Evolutionary conservation across 2,329 filamentous ascomycete genomes (phyloP).

Genomic region (Ceratocystis huliohia): DNA sequence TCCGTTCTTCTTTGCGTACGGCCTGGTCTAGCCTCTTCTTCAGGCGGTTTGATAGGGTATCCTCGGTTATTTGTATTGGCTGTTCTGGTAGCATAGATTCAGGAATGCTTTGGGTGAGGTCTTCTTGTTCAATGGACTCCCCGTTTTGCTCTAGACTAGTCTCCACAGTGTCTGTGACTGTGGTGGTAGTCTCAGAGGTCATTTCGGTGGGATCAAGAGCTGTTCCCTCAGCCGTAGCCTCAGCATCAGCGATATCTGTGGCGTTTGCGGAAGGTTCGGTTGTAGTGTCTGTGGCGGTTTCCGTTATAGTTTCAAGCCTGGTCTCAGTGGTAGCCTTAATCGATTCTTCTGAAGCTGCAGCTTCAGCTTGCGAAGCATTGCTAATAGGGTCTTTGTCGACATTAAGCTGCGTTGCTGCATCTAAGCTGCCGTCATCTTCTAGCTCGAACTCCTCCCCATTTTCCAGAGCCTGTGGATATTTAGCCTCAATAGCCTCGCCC

Average conservation of each 20-base stretch:
- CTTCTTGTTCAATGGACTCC: background rate
- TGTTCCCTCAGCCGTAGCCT: too few species aligned
- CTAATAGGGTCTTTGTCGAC: background rate
- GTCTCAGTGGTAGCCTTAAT: background rate
- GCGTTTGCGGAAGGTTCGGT: background rate
- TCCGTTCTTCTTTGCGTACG: slow-evolving; percentile 8
- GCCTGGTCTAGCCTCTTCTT: slow-evolving; percentile 15
- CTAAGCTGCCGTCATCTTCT: background rate
- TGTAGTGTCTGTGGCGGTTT: background rate
- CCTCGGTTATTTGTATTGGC: background rate
- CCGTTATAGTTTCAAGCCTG: background rate
- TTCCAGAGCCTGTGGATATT: background rate
- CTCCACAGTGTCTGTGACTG: too few species aligned
- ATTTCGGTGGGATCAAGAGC: too few species aligned
- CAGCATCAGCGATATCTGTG: background rate
- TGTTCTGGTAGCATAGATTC: background rate
- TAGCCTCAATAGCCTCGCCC: background rate
- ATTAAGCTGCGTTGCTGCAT: background rate
- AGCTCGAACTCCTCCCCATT: background rate
- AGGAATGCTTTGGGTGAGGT: background rate
- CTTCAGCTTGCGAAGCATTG: background rate
- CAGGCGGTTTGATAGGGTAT: background rate
- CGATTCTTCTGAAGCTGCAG: background rate
- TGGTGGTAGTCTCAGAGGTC: too few species aligned
- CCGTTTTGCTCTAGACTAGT: too few species aligned